phyloP scores from a whole-genome alignment of 75 land plant species.

The Chamaecyparis obtusa region DNA sequence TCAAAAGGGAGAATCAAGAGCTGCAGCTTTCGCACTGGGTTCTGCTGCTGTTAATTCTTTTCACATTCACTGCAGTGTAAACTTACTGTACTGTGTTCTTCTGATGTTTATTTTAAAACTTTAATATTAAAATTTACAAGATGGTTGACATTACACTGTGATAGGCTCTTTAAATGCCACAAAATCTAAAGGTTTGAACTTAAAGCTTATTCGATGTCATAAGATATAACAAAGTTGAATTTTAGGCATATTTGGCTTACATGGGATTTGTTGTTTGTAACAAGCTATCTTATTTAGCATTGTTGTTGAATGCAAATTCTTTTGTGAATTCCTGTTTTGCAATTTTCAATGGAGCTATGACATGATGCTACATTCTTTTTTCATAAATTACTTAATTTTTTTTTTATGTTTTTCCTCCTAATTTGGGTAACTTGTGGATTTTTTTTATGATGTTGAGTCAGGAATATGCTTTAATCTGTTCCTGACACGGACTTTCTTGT shows the following conservation, averaged over 20 bases:
- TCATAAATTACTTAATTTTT: neutral
- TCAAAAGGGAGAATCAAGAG: constrained; percentile 22
- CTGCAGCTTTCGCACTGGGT: constrained; percentile 22
- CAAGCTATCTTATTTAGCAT: neutral
- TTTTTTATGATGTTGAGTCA: constrained; percentile 43
- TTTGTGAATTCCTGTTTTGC: neutral
- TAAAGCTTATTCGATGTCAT: neutral
- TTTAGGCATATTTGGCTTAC: neutral
- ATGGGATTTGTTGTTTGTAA: neutral
- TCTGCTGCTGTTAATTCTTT: constrained; percentile 50
- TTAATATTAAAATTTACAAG: neutral
- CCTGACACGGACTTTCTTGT: neutral
- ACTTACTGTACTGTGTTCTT: constrained; percentile 17
- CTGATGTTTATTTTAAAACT: neutral
- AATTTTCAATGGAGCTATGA: neutral
- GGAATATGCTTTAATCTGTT: constrained; percentile 26
- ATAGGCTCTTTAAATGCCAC: neutral
- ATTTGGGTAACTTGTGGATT: constrained; percentile 25
- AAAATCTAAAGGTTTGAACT: neutral
- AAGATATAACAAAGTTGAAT: neutral
- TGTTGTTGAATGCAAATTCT: neutral
- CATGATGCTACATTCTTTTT: neutral
- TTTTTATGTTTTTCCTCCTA: neutral
- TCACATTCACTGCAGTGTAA: constrained; percentile 78
- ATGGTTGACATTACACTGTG: neutral